A percentile compares a stretch with the other conserved stretches of the same genome.
Evolutionary conservation across 2,329 filamentous ascomycete genomes (phyloP).

Genomic region (Aspergillus clavatus): DNA sequence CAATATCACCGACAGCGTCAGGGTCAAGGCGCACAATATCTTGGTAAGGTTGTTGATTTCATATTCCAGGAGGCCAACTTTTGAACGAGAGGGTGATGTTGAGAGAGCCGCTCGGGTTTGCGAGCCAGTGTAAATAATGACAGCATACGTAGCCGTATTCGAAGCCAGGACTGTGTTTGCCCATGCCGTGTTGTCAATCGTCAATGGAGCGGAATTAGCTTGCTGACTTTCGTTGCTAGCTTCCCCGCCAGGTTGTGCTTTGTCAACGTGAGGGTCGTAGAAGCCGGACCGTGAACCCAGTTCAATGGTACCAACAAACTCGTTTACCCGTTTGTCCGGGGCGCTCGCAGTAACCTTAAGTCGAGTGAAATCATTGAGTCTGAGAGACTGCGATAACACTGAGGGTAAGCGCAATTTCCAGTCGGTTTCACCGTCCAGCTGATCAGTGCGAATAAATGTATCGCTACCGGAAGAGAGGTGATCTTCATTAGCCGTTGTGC

Average conservation of each 20-base stretch:
- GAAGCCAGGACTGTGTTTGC: conserved; percentile 96
- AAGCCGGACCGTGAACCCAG: conserved; percentile 54
- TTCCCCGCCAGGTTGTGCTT: conserved; percentile 19
- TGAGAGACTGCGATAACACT: conserved; percentile 74
- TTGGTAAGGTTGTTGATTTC: conserved; percentile 98
- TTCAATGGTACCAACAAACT: conserved; percentile 86
- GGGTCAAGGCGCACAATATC: conserved; percentile 83
- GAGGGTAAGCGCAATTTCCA: conserved; percentile 94
- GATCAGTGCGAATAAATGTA: conserved; percentile 95
- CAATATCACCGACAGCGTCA: conserved; percentile 78
- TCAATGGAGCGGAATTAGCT: conserved; percentile 64
- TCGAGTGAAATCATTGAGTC: conserved; percentile 63
- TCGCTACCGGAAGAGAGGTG: conserved; percentile 58
- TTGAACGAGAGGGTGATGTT: conserved; percentile 85
- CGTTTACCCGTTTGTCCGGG: conserved; percentile 89
- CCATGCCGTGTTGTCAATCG: conserved; percentile 97
- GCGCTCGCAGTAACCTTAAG: conserved; percentile 75
- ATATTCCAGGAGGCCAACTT: conserved; percentile 86
- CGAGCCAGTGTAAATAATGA: conserved; percentile 89
- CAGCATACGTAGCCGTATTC: conserved; percentile 79
- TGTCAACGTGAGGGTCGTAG: conserved; percentile 43
- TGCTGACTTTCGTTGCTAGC: conserved; percentile 17
- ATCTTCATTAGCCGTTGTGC: conserved; percentile 19
- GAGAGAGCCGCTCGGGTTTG: conserved; percentile 92
- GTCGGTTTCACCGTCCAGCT: conserved; percentile 95